These are phyloP conservation scores for Scutellaria minor DNA, from an alignment of 257 asterid genomes.

Conservation along the genomic window DNA sequence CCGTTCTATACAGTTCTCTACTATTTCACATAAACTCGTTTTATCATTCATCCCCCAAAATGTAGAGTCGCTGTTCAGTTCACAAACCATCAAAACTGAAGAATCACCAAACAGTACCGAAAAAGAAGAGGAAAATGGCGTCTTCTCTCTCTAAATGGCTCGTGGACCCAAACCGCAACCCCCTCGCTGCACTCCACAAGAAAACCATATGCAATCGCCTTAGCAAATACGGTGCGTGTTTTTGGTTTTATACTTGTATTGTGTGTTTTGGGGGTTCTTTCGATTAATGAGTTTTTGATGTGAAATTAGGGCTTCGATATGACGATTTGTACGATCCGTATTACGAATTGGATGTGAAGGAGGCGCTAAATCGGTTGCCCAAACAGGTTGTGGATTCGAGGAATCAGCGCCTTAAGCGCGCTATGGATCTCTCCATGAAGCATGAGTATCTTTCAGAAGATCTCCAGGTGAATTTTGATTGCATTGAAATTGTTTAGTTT, in stretches of 20 bases:
- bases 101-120: too few relatives aligned
- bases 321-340: slow-evolving; percentile 87
- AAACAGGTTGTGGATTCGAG: slow-evolving; percentile 84
- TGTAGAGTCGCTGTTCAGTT: too few relatives aligned
- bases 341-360: slow-evolving; percentile 85
- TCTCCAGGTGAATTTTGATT: slow-evolving; percentile 58
- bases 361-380: slow-evolving; percentile 89
- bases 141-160: slow-evolving; percentile 63
- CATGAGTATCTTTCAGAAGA: slow-evolving; percentile 71
- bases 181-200: slow-evolving; percentile 76
- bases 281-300: slow-evolving; percentile 23
- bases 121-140: slow-evolving; percentile 46
- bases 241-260: neutral
- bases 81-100: too few relatives aligned
- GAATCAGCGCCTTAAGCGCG: slow-evolving; percentile 83
- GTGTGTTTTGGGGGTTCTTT: neutral
- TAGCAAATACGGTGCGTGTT: slow-evolving; percentile 58
- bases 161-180: slow-evolving; percentile 77
- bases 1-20: too few relatives aligned
- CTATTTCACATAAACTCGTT: too few relatives aligned
- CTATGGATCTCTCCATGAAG: slow-evolving; percentile 94
- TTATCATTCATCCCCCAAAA: too few relatives aligned
- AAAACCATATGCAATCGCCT: slow-evolving; percentile 62
- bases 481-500: neutral
- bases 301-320: slow-evolving; percentile 69